Evolutionary conservation across 306 rosid genomes (phyloP).

Genomic region (Quercus glauca): DNA sequence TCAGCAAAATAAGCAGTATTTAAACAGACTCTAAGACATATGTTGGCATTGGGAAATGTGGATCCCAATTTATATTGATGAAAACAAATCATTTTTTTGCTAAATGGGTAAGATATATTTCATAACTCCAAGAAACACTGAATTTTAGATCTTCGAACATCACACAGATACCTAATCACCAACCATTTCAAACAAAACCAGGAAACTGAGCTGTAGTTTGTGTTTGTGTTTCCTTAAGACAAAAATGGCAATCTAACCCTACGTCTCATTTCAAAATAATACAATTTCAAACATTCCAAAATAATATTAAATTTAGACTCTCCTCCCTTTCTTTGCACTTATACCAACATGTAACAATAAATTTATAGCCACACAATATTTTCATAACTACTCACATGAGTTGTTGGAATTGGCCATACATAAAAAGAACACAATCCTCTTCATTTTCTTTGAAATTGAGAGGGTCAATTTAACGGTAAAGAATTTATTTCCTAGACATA

Average conservation of each 20-base stretch:
- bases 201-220: constrained; percentile 25
- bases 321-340: constrained; percentile 19
- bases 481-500: too few species aligned
- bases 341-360: neutral
- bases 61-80: constrained; percentile 23
- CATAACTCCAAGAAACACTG: constrained; percentile 78
- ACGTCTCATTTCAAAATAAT: constrained; percentile 26
- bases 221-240: constrained; percentile 47
- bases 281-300: constrained; percentile 53
- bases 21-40: neutral
- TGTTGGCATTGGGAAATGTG: constrained; percentile 40
- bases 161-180: constrained; percentile 50
- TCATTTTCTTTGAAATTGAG: too few species aligned
- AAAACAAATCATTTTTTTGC: constrained; percentile 53
- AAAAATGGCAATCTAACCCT: constrained; percentile 47
- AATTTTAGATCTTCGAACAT: constrained; percentile 61
- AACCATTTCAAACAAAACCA: constrained; percentile 30
- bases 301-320: constrained; percentile 40
- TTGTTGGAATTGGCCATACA: too few species aligned
- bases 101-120: constrained; percentile 54
- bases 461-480: too few species aligned
- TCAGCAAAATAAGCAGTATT: too few species aligned
- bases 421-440: too few species aligned
- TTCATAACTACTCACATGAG: too few species aligned
- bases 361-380: too few species aligned